Evolutionary conservation across 208 protist genomes (phyloP).

Genomic region (Trypanosoma avium): DNA sequence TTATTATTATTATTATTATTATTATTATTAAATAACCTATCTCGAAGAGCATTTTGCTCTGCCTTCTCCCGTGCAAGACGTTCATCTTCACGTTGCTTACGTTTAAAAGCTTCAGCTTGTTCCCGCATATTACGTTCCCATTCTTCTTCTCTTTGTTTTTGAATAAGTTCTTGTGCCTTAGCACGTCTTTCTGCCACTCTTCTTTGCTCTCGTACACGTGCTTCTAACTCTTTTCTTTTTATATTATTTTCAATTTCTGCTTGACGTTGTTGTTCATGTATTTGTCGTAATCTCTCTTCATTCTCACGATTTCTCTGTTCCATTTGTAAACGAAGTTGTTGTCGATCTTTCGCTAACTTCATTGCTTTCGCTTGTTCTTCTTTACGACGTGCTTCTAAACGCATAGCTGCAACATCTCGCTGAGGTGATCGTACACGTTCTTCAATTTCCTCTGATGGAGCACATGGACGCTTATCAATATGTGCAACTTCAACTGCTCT

Average conservation of each 20-base stretch:
- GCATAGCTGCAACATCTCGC: slow-evolving; percentile 35
- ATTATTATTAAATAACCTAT: slow-evolving; percentile 16
- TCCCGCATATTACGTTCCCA: slow-evolving; percentile 75
- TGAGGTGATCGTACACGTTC: background rate
- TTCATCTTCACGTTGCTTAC: slow-evolving; percentile 28
- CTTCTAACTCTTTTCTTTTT: slow-evolving; percentile 60
- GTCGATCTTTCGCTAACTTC: slow-evolving; percentile 34
- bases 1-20: slow-evolving; percentile 25
- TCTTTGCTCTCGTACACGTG: slow-evolving; percentile 66
- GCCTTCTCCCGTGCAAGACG: slow-evolving; percentile 26
- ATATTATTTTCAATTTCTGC: slow-evolving; percentile 44
- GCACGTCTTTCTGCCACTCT: slow-evolving; percentile 40
- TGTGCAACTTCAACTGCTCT: slow-evolving; percentile 54
- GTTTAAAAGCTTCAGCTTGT: slow-evolving; percentile 37
- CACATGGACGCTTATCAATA: slow-evolving; percentile 41
- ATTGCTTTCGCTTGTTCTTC: slow-evolving; percentile 56
- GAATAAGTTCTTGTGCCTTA: slow-evolving; percentile 44
- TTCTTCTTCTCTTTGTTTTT: slow-evolving; percentile 64
- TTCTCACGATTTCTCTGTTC: slow-evolving; percentile 37
- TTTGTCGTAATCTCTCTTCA: slow-evolving; percentile 24
- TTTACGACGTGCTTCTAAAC: slow-evolving; percentile 47
- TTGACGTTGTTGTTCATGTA: slow-evolving; percentile 44
- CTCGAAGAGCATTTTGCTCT: slow-evolving; percentile 17
- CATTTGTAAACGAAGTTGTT: slow-evolving; percentile 46
- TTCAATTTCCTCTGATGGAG: slow-evolving; percentile 44